These are phyloP conservation scores for Diaporthe citriasiana DNA, from an alignment of 2,329 filamentous ascomycete species.

Conservation along the genomic window DNA sequence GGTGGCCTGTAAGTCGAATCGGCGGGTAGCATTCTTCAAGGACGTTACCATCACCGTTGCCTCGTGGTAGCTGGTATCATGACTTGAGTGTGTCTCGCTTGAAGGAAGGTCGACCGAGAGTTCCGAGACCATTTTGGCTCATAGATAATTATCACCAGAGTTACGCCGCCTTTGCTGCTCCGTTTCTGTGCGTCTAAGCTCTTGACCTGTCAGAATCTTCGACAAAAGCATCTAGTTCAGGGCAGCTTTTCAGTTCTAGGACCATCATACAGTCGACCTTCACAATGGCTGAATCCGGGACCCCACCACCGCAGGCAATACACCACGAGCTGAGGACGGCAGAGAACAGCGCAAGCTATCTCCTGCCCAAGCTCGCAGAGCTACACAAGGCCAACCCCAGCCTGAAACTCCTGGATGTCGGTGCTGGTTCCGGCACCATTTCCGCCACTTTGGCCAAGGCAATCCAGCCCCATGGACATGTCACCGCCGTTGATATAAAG, in stretches of 20 bases:
- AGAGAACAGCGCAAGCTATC: constrained; percentile 45
- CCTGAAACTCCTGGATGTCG: constrained; percentile 60
- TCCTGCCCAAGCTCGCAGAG: constrained; percentile 50
- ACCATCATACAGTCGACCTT: not conserved
- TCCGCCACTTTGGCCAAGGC: constrained; percentile 57
- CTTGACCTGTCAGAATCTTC: not conserved
- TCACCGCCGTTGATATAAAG: constrained; percentile 60
- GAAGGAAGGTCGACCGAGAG: not conserved
- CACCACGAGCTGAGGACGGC: constrained; percentile 31
- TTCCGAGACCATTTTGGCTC: not conserved
- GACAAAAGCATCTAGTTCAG: not conserved
- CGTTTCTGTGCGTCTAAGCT: not conserved
- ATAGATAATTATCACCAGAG: not conserved
- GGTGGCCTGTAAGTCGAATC: not conserved
- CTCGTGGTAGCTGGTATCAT: not conserved
- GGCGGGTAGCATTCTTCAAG: not conserved
- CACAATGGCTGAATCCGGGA: not conserved
- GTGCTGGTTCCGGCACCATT: constrained; percentile 64
- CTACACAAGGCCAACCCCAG: constrained; percentile 40
- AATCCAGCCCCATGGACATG: constrained; percentile 56
- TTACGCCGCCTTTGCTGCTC: not conserved
- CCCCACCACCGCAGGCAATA: constrained; percentile 30
- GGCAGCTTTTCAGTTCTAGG: not conserved
- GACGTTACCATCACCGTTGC: not conserved
- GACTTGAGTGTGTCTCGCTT: not conserved